Conservation (phyloP, 1,284 basidiomycete species). For the Boletus albobrunnescens region DNA sequence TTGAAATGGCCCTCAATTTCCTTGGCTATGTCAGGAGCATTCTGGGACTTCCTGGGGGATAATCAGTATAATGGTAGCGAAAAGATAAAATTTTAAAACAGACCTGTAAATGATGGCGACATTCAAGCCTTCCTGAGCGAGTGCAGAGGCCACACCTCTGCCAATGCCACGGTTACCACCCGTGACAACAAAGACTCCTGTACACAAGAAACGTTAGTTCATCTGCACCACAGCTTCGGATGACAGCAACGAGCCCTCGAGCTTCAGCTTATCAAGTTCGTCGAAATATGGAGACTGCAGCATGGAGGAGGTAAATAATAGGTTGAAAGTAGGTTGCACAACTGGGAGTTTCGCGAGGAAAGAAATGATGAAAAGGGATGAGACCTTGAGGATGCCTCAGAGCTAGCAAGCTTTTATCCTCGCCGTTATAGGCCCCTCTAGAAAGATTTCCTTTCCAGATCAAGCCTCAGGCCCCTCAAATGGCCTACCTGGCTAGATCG, state of each 20-base stretch:
- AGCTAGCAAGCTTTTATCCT: slow-evolving; percentile 8
- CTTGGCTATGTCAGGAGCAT: slow-evolving; percentile 39
- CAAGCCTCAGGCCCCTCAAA: not conserved
- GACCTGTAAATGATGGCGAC: slow-evolving; percentile 46
- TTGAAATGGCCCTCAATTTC: slow-evolving; percentile 22
- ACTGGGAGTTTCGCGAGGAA: not conserved
- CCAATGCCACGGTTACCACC: slow-evolving; percentile 49
- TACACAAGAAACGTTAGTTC: not conserved
- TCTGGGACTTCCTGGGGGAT: slow-evolving; percentile 27
- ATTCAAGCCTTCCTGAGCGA: slow-evolving; percentile 39
- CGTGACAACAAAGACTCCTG: slow-evolving; percentile 33
- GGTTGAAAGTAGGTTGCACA: slow-evolving; percentile 4
- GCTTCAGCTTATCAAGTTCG: not conserved
- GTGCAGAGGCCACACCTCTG: slow-evolving; percentile 40
- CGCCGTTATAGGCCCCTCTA: slow-evolving; percentile 16
- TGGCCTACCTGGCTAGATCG: slow-evolving; percentile 7
- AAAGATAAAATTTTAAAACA: not conserved
- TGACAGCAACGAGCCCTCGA: slow-evolving; percentile 11
- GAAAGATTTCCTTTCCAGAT: slow-evolving; percentile 4
- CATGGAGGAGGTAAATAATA: not conserved
- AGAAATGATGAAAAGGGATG: not conserved
- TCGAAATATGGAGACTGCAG: not conserved
- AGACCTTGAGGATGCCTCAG: not conserved
- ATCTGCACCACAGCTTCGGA: no score
- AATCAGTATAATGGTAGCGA: not conserved